phyloP scores from a whole-genome alignment of 208 protist genomes.

The Wallacemonas sp. region DNA sequence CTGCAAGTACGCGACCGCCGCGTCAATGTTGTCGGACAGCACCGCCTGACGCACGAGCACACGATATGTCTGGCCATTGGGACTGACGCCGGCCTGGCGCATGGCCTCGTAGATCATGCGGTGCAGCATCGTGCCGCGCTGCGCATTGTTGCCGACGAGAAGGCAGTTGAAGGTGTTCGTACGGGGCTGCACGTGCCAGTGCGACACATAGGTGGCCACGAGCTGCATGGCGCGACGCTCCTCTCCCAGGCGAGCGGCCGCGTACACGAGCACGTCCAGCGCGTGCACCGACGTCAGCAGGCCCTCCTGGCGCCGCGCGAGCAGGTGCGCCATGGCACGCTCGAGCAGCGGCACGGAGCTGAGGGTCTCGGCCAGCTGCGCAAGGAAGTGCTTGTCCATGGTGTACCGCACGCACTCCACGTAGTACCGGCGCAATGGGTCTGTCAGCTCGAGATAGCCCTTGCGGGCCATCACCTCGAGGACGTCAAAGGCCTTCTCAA shows the following conservation, averaged over 20 bases:
- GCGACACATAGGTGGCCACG: conserved; percentile 52
- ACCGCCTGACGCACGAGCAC: conserved; percentile 86
- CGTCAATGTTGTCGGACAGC: conserved; percentile 70
- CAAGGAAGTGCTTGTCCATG: conserved; percentile 84
- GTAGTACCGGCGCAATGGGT: conserved; percentile 61
- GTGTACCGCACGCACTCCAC: conserved; percentile 72
- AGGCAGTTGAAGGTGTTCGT: conserved; percentile 80
- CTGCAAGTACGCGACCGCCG: conserved; percentile 74
- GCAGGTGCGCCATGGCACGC: conserved; percentile 57
- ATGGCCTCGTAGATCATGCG: conserved; percentile 65
- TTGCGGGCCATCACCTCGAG: conserved; percentile 79
- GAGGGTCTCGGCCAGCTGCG: conserved; percentile 61
- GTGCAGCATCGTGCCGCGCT: conserved; percentile 61
- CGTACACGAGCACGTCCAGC: conserved; percentile 78
- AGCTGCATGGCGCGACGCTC: conserved; percentile 71
- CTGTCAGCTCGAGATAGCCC: conserved; percentile 75
- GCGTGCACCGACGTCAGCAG: conserved; percentile 69
- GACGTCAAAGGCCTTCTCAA: conserved; percentile 80
- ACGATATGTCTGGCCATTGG: conserved; percentile 76
- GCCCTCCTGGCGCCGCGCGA: conserved; percentile 30
- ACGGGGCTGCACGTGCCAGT: conserved; percentile 62
- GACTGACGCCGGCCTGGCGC: conserved; percentile 53
- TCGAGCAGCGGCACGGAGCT: conserved; percentile 39
- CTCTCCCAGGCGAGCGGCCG: conserved; percentile 56
- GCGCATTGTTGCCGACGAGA: conserved; percentile 42